Percentiles rank a stretch among this genome's conserved stretches.
Conservation (phyloP, 345 rosid species). For the Euphorbia peplus region DNA sequence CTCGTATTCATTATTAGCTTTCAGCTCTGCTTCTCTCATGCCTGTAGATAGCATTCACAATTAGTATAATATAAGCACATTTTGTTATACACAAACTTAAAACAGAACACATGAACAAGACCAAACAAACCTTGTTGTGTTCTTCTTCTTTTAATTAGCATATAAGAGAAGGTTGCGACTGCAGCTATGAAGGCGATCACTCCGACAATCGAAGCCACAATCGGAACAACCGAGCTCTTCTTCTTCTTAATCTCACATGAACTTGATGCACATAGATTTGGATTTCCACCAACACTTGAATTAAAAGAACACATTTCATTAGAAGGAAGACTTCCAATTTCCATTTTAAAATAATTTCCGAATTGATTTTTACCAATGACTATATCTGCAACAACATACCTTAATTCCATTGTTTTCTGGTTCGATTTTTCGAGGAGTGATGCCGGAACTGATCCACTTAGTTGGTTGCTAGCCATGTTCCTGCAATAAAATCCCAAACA, state of each 20-base stretch:
- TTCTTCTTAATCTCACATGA: conserved; percentile 26
- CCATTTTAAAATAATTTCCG: neutral
- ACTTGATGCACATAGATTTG: conserved; percentile 23
- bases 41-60: neutral
- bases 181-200: conserved; percentile 23
- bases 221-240: conserved; percentile 16
- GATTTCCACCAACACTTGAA: conserved; percentile 28
- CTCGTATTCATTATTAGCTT: neutral
- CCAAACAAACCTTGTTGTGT: conserved; percentile 11
- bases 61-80: neutral
- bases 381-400: neutral
- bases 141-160: conserved; percentile 20
- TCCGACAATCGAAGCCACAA: conserved; percentile 27
- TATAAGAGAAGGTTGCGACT: conserved; percentile 19
- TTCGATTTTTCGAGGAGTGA: neutral
- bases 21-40: neutral
- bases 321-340: neutral
- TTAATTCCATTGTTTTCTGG: neutral
- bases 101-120: no score
- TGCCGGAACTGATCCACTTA: conserved; percentile 11
- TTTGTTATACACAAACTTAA: neutral
- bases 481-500: conserved; percentile 7
- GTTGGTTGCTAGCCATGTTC: conserved; percentile 29
- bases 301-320: neutral
- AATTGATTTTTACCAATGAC: neutral